phyloP scores from a whole-genome alignment of 257 asterid genomes.

The Primulina eburnea region DNA sequence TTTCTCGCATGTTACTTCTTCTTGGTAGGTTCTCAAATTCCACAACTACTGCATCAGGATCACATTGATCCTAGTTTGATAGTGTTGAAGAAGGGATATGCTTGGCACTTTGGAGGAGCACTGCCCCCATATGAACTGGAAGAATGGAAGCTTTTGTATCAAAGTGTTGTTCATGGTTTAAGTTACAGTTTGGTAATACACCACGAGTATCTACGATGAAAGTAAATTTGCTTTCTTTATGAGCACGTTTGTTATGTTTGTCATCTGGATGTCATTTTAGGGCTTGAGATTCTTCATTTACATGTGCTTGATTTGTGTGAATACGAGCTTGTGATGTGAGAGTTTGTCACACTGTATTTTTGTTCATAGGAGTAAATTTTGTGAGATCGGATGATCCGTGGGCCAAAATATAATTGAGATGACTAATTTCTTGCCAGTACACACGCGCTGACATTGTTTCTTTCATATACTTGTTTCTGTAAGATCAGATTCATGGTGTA shows the following conservation, averaged over 20 bases:
- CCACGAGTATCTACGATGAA: conserved; percentile 38
- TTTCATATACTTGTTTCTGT: background rate
- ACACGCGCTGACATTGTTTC: too few relatives aligned
- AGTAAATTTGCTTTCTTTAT: background rate
- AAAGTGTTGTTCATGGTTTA: conserved; percentile 71
- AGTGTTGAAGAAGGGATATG: conserved; percentile 74
- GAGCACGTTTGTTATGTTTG: background rate
- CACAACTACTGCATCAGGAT: conserved; percentile 43
- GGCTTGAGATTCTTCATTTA: background rate
- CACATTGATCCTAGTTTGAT: conserved; percentile 46
- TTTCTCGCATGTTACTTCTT: conserved; percentile 21
- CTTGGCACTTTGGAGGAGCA: conserved; percentile 93
- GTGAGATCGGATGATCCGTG: background rate
- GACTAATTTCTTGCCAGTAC: background rate
- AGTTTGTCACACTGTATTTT: background rate
- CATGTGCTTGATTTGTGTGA: background rate
- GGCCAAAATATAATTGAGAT: background rate
- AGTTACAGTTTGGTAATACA: conserved; percentile 83
- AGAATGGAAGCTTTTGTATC: conserved; percentile 89
- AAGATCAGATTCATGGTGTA: background rate
- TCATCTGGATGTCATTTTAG: background rate
- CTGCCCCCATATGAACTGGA: conserved; percentile 53
- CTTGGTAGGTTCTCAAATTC: conserved; percentile 67
- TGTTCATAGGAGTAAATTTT: background rate
- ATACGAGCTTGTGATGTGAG: background rate